Conservation (phyloP, 805 yeast genomes). For the Ogataea glucozyma region DNA sequence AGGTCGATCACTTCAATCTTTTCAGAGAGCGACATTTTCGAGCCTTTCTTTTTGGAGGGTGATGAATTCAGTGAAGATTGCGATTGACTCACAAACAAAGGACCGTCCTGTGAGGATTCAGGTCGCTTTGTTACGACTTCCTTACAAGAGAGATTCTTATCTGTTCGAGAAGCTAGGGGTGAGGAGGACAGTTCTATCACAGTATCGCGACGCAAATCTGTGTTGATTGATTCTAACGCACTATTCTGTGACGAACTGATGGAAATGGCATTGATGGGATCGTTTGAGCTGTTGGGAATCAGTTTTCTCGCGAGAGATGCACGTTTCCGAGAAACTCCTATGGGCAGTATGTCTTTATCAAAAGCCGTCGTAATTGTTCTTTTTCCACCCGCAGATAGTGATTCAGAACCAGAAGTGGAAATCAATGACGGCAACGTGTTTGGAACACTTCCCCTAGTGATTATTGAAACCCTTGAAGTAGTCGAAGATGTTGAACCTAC, state of each 20-base stretch:
- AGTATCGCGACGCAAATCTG: not conserved
- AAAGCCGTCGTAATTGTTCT: not conserved
- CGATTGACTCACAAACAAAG: slow-evolving; percentile 11
- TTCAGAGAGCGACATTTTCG: not conserved
- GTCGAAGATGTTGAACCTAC: not conserved
- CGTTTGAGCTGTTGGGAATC: not conserved
- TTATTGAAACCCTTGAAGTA: not conserved
- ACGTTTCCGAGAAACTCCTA: slow-evolving; percentile 1
- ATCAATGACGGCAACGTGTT: slow-evolving; percentile 1
- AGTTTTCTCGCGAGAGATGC: not conserved
- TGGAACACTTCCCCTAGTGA: too few relatives aligned
- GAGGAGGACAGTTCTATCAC: slow-evolving; percentile 9
- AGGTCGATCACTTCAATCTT: slow-evolving; percentile 13
- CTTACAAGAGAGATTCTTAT: not conserved
- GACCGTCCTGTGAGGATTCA: not conserved
- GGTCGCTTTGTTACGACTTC: not conserved
- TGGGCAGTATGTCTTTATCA: not conserved
- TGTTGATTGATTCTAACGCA: not conserved
- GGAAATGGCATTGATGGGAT: not conserved
- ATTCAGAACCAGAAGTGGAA: not conserved
- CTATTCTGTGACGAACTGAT: slow-evolving; percentile 5
- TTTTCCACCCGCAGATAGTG: not conserved
- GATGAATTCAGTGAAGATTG: slow-evolving; percentile 5
- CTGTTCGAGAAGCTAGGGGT: slow-evolving; percentile 2
- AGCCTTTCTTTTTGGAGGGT: slow-evolving; percentile 1